phyloP scores from a whole-genome alignment of 768 basidiomycete species.

The Serendipita sp. region DNA sequence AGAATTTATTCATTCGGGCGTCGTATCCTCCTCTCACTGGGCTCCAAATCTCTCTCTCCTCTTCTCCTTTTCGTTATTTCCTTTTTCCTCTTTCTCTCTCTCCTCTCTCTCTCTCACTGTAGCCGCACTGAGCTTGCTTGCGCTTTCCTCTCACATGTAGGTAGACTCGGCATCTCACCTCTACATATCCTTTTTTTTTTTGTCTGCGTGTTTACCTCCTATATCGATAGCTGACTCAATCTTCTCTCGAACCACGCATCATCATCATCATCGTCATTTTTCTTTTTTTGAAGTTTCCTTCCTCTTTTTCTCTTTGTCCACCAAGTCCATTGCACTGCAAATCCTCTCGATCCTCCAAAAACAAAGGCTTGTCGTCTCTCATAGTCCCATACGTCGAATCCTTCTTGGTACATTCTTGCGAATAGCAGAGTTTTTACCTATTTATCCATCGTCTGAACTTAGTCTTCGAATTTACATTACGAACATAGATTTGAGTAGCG shows the following conservation, averaged over 20 bases:
- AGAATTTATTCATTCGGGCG: constrained; percentile 11
- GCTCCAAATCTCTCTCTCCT: not conserved
- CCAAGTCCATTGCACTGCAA: not conserved
- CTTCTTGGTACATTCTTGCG: no score
- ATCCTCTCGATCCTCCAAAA: no score
- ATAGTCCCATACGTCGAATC: no score
- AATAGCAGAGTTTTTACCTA: no score
- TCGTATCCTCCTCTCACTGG: constrained; percentile 4
- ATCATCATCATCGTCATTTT: constrained; percentile 7
- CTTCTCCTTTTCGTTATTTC: constrained; percentile 14
- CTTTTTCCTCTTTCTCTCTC: constrained; percentile 6
- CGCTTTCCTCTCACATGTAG: not conserved
- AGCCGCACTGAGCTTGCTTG: not conserved
- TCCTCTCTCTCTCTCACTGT: constrained; percentile 2
- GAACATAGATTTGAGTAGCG: no score
- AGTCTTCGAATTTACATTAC: no score
- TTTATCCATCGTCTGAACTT: no score
- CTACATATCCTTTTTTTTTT: constrained; percentile 7
- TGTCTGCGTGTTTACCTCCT: constrained; percentile 14
- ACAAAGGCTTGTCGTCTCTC: no score
- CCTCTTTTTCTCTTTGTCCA: constrained; percentile 14
- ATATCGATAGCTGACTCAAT: constrained; percentile 19
- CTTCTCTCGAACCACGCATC: constrained; percentile 10
- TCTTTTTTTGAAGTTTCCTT: constrained; percentile 18
- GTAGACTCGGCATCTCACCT: constrained; percentile 5